phyloP scores from a whole-genome alignment of 129 eudicot genomes.

The Centrapalus pauciflorus region DNA sequence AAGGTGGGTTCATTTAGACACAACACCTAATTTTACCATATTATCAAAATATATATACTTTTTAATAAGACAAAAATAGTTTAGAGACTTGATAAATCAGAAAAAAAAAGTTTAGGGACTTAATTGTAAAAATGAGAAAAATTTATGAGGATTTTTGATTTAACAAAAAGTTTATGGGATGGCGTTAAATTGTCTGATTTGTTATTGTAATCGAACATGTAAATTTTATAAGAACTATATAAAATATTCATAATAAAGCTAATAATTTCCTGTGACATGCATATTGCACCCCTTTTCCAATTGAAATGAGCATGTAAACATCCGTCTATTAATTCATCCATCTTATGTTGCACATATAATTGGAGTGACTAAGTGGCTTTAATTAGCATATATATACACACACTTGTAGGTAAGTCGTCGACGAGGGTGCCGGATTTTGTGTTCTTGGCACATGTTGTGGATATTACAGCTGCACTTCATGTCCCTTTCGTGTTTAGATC shows the following conservation, averaged over 20 bases:
- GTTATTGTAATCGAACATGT: neutral
- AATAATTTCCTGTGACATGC: neutral
- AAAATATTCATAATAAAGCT: neutral
- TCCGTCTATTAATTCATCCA: neutral
- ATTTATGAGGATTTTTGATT: neutral
- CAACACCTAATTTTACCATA: too few relatives aligned
- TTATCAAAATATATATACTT: too few relatives aligned
- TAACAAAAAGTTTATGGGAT: neutral
- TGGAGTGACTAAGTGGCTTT: neutral
- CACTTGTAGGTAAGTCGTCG: constrained; percentile 41
- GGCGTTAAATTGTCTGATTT: constrained; percentile 5
- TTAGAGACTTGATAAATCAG: too few relatives aligned
- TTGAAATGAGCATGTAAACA: neutral
- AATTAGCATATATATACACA: neutral
- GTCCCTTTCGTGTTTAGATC: constrained; percentile 57
- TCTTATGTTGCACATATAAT: neutral
- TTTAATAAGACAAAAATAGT: too few relatives aligned
- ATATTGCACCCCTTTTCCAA: neutral
- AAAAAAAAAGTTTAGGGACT: too few relatives aligned
- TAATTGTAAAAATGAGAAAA: too few relatives aligned
- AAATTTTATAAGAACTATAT: neutral
- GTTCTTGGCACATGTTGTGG: constrained; percentile 87
- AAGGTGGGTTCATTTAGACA: too few relatives aligned
- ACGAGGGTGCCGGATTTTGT: constrained; percentile 67
- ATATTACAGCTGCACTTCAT: constrained; percentile 65